phyloP scores from a whole-genome alignment of 306 rosid genomes.

The Lablab purpureus region DNA sequence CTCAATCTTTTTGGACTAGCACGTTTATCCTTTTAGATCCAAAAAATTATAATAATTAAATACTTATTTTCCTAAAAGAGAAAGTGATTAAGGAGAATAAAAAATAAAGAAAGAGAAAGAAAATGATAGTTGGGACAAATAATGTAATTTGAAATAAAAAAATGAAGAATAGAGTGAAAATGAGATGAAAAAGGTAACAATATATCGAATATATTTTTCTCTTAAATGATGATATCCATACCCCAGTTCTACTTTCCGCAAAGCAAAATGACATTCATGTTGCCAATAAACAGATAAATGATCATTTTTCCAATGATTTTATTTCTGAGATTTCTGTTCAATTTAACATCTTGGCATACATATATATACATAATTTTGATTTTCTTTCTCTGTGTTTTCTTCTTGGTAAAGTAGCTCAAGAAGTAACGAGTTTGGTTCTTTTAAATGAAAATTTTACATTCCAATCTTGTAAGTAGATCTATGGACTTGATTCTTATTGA shows the following conservation, averaged over 20 bases:
- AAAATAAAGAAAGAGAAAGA: no score
- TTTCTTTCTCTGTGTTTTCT: background rate
- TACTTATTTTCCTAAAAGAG: no score
- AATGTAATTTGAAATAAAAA: no score
- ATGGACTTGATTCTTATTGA: no score
- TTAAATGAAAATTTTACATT: no score
- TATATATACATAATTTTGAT: background rate
- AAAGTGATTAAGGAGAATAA: no score
- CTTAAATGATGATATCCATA: background rate
- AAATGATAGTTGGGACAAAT: no score
- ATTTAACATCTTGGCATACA: background rate
- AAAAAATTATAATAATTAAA: no score
- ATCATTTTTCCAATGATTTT: background rate
- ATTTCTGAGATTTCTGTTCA: background rate
- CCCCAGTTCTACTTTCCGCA: constrained; percentile 51
- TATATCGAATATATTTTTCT: background rate
- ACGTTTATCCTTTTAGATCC: constrained; percentile 25
- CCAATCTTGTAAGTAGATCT: no score
- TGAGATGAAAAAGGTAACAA: no score
- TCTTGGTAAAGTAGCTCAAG: background rate
- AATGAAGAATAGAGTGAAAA: no score
- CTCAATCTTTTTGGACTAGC: background rate
- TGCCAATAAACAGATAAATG: background rate
- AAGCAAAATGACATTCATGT: constrained; percentile 25
- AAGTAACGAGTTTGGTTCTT: no score